Percentiles rank a stretch among this genome's conserved stretches.
Conservation (phyloP, 2,329 filamentous ascomycete genomes). For the Alternaria panax region DNA sequence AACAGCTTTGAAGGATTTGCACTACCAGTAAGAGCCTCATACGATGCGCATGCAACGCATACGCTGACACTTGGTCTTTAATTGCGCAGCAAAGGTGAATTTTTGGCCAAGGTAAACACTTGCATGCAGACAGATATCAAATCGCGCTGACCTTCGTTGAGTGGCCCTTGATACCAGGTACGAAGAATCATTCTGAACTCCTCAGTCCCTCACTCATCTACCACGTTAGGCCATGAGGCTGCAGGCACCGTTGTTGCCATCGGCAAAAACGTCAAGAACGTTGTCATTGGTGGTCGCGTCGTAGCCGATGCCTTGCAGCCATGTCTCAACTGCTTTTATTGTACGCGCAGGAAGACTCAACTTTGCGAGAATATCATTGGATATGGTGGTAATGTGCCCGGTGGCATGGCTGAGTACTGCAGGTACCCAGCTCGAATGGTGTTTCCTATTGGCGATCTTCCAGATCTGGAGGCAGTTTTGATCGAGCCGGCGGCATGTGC, state of each 20-base stretch:
- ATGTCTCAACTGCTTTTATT: conserved; percentile 77
- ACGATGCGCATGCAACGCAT: not conserved
- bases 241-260: conserved; percentile 69
- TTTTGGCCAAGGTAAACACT: conserved; percentile 26
- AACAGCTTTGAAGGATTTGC: conserved; percentile 26
- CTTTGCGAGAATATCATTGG: conserved; percentile 74
- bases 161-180: conserved; percentile 37
- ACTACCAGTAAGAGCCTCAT: conserved; percentile 22
- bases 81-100: conserved; percentile 28
- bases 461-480: conserved; percentile 72
- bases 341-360: conserved; percentile 70
- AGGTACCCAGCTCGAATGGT: conserved; percentile 64
- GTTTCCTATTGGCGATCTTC: conserved; percentile 71
- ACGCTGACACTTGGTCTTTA: not conserved
- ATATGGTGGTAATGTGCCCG: conserved; percentile 72
- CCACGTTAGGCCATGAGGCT: conserved; percentile 66
- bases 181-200: not conserved
- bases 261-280: conserved; percentile 65
- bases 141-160: not conserved
- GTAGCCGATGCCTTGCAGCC: conserved; percentile 69
- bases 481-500: conserved; percentile 75
- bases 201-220: not conserved
- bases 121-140: too few relatives aligned
- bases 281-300: conserved; percentile 69
- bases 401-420: conserved; percentile 76